These are phyloP conservation scores for Rosa hybrid DNA, from an alignment of 331 rosid species.

Conservation along the genomic window DNA sequence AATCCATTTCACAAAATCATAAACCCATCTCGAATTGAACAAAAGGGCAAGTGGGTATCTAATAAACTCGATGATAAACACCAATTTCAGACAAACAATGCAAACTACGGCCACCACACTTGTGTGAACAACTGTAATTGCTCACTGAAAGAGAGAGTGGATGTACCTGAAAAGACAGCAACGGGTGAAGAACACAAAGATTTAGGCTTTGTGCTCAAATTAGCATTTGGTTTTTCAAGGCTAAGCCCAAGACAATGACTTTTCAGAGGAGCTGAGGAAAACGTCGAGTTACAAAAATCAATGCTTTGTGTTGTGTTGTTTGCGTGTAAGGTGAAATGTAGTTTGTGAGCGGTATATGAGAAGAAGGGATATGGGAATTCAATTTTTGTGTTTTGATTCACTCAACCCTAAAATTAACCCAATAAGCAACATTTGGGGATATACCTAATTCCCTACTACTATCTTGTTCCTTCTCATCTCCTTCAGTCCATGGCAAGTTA, in stretches of 20 bases:
- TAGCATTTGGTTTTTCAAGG: slow-evolving; percentile 20
- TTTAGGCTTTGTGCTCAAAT: slow-evolving; percentile 24
- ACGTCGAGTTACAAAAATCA: slow-evolving; percentile 26
- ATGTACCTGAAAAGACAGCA: slow-evolving; percentile 39
- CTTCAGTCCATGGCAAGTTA: background rate
- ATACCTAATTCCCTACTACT: slow-evolving; percentile 15
- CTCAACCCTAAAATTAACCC: background rate
- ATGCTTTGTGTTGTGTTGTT: background rate
- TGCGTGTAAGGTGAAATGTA: background rate
- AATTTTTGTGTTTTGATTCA: background rate
- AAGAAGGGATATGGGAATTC: background rate
- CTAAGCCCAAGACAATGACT: slow-evolving; percentile 23
- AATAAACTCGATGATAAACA: slow-evolving; percentile 21
- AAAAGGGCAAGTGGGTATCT: slow-evolving; percentile 30
- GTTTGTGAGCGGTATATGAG: slow-evolving; percentile 16
- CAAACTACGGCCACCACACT: background rate
- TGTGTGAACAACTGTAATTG: slow-evolving; percentile 21
- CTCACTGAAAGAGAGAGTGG: background rate
- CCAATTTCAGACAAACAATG: slow-evolving; percentile 22
- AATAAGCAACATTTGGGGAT: slow-evolving; percentile 9
- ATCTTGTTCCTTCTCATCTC: background rate
- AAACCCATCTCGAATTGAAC: slow-evolving; percentile 35
- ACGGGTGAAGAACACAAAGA: slow-evolving; percentile 23
- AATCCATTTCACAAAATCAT: slow-evolving; percentile 22
- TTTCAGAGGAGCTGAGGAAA: slow-evolving; percentile 28